Percentiles rank a stretch among this genome's conserved stretches.
Evolutionary conservation across 495 filamentous ascomycete genomes (phyloP).

Genomic region (Monascus purpureus): DNA sequence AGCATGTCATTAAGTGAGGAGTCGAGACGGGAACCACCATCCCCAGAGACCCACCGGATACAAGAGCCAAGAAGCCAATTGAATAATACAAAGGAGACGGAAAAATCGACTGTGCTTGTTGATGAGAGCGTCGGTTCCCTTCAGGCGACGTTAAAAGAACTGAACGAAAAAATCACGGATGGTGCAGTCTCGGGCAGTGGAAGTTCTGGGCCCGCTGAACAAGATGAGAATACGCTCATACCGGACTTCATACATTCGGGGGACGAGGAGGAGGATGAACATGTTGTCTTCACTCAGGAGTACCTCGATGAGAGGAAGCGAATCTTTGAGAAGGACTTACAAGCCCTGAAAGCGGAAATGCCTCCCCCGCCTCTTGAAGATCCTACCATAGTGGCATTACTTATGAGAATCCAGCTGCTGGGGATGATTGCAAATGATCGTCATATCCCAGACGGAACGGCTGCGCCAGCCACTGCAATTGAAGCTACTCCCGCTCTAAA

Average conservation of each 20-base stretch:
- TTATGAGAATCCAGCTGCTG: constrained; percentile 32
- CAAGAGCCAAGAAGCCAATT: neutral
- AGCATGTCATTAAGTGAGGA: constrained; percentile 11
- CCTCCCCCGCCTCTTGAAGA: constrained; percentile 32
- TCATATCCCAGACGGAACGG: constrained; percentile 3
- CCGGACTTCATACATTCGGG: constrained; percentile 21
- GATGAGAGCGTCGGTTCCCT: too few species aligned
- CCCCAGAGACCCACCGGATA: constrained; percentile 4
- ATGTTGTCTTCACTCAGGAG: constrained; percentile 32
- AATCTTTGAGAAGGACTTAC: constrained; percentile 34
- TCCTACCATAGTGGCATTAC: constrained; percentile 26
- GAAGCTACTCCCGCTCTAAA: neutral
- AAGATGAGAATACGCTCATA: constrained; percentile 7
- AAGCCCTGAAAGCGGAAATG: constrained; percentile 28
- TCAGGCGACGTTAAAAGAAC: too few species aligned
- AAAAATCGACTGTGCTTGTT: constrained; percentile 1
- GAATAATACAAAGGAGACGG: constrained; percentile 1
- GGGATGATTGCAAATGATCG: constrained; percentile 23
- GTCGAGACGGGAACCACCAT: constrained; percentile 5
- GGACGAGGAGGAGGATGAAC: constrained; percentile 35
- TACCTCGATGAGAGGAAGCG: constrained; percentile 35
- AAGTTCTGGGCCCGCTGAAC: neutral
- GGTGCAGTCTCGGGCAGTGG: too few species aligned
- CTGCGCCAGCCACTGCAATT: constrained; percentile 6
- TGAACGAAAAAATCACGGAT: too few species aligned